Evolutionary conservation across 345 rosid species (phyloP), one percentile per base, ranked within the genome.

Genomic region (Sonneratia alba): DNA sequence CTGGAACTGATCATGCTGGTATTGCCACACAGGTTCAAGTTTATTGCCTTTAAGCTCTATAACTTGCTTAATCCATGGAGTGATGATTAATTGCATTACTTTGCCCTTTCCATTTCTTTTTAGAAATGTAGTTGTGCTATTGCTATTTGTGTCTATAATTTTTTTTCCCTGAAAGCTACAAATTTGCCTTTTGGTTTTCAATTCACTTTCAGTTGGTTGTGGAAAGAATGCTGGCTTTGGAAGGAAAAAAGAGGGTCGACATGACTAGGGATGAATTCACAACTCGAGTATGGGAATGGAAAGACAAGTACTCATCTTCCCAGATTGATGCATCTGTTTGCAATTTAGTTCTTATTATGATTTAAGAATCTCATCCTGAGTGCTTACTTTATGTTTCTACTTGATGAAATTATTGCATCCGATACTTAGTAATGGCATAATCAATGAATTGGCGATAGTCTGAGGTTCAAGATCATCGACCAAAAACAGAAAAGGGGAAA

Each of bases 1-100:
- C 98, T 48, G 97, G 98, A 72, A 88, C 97, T 69, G 97, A 94
- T 84, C 98, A 94, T 87, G 98, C 98, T 71, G 98, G 97, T 62
- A 94, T 91, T 66, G 98, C 98, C 73, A 91, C 98, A 70, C 97
- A 90, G 97, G 98, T 94, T 71, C 27, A 74, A 80, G 66, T 78
- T 67, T 66, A 36, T 62, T 72, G 69, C 56, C 69, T 9, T 59
- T 42, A 48, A 67, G n/a, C 57, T 68, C 63, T 19, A 40, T 71
- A 21, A 49, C 16, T 0, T 57, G 34, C n/a, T 57, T 57, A 57
- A 10, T 7, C 32, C 9, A 57, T 57, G 3, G 13, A n/a, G 11
- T 10, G 61, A 55, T 8, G 7, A n/a, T 57, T 0, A n/a, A 22
- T 57, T 22, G 63, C 63, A 57, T 22, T 22, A n/a, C 32, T 57